Evolutionary conservation across 1,284 basidiomycete genomes (phyloP).

Genomic region (Vanrija pseudolonga): DNA sequence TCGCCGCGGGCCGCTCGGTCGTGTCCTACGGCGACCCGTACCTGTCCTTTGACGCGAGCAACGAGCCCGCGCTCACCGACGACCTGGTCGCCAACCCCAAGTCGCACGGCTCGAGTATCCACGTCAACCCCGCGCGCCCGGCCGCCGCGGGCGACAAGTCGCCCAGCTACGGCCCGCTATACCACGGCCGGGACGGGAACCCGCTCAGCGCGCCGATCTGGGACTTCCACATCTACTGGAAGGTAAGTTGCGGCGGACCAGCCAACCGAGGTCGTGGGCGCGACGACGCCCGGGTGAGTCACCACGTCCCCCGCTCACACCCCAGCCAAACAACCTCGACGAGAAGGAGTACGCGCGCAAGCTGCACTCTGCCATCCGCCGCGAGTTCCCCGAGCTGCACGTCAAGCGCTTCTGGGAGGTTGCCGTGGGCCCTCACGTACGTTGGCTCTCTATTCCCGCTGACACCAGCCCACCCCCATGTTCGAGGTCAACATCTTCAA

Average conservation of each 20-base stretch:
- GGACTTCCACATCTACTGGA: constrained; percentile 16
- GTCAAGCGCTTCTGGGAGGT: constrained; percentile 12
- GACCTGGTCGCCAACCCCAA: constrained; percentile 53
- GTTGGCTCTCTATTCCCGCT: no score
- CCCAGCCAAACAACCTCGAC: constrained; percentile 11
- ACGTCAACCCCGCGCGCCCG: constrained; percentile 26
- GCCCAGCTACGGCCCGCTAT: constrained; percentile 5
- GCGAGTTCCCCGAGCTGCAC: constrained; percentile 14
- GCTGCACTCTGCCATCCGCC: constrained; percentile 12
- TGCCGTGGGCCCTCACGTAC: constrained; percentile 4
- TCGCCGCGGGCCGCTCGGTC: no score
- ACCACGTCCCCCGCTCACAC: not conserved
- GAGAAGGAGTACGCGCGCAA: constrained; percentile 8
- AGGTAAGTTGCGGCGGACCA: not conserved
- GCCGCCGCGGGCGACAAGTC: constrained; percentile 1
- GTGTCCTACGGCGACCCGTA: not conserved
- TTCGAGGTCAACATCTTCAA: constrained; percentile 66
- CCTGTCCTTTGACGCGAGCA: not conserved
- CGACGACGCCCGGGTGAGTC: no score
- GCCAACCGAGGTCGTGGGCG: no score
- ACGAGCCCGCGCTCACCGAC: constrained; percentile 50
- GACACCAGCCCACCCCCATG: constrained; percentile 56
- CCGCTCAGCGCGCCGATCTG: not conserved
- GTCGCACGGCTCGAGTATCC: constrained; percentile 53
- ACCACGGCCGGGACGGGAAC: not conserved